phyloP scores from a whole-genome alignment of 2,329 filamentous ascomycete species.

The Pseudogymnoascus sp. region DNA sequence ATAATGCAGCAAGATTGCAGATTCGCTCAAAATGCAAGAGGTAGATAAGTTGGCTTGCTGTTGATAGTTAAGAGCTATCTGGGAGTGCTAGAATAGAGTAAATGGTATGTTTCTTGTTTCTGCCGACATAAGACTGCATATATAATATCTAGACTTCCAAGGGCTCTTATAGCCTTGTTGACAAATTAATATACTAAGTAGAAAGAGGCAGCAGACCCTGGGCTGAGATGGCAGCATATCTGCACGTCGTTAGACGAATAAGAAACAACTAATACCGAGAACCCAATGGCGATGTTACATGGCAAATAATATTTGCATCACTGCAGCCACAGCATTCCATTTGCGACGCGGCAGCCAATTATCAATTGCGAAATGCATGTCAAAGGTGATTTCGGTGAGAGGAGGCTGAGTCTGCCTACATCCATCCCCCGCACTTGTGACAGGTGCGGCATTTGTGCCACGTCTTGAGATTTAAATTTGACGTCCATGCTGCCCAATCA shows the following conservation, averaged over 20 bases:
- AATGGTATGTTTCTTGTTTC: too few relatives aligned
- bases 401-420: neutral
- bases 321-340: neutral
- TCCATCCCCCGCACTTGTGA: neutral
- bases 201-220: neutral
- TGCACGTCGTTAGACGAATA: neutral
- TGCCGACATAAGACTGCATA: too few relatives aligned
- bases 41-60: too few relatives aligned
- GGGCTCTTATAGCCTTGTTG: too few relatives aligned
- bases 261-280: neutral
- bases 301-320: neutral
- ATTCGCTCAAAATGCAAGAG: too few relatives aligned
- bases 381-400: neutral
- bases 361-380: neutral
- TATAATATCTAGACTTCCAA: too few relatives aligned
- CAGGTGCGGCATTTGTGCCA: neutral
- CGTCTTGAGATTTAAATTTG: too few relatives aligned
- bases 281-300: neutral
- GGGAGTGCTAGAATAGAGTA: too few relatives aligned
- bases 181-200: too few relatives aligned
- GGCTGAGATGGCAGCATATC: neutral
- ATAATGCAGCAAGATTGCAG: too few relatives aligned
- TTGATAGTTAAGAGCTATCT: too few relatives aligned
- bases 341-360: neutral
- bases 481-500: too few relatives aligned